Percentiles rank a stretch among this genome's conserved stretches.
Evolutionary conservation across 257 asterid species (phyloP).

Genomic region (Solanum etuberosum): DNA sequence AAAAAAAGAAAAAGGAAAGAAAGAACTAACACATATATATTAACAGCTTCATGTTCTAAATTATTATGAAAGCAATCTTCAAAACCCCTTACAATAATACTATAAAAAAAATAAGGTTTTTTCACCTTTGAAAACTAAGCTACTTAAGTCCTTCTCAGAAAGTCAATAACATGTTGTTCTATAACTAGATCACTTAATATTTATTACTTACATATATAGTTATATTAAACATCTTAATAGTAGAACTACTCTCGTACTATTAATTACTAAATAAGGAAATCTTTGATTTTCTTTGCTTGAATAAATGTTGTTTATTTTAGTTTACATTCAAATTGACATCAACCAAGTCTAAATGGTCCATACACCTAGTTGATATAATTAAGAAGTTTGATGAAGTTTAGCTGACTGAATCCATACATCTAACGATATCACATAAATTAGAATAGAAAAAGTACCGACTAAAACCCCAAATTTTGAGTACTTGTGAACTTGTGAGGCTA

Average conservation of each 20-base stretch:
- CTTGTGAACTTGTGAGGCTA: background rate
- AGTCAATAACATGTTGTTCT: background rate
- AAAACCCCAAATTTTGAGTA: background rate
- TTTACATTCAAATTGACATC: background rate
- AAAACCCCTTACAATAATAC: background rate
- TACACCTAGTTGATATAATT: background rate
- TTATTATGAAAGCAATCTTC: no score
- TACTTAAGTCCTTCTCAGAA: background rate
- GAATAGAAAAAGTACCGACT: background rate
- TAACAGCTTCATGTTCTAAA: no score
- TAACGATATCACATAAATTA: background rate
- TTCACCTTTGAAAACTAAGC: background rate
- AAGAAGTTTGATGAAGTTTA: background rate
- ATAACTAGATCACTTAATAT: background rate
- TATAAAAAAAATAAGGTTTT: no score
- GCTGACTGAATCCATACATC: background rate
- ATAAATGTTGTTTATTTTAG: background rate
- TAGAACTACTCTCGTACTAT: background rate
- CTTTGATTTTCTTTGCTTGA: background rate
- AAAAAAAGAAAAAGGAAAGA: no score
- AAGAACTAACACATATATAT: no score
- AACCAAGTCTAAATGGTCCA: background rate
- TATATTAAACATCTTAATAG: background rate
- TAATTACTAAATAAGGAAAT: background rate
- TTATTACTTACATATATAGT: background rate